Percentiles rank a stretch among this genome's conserved stretches.
Evolutionary conservation across 108 stramenopile genomes (phyloP).

Genomic region (Stephanodiscus minutulus): DNA sequence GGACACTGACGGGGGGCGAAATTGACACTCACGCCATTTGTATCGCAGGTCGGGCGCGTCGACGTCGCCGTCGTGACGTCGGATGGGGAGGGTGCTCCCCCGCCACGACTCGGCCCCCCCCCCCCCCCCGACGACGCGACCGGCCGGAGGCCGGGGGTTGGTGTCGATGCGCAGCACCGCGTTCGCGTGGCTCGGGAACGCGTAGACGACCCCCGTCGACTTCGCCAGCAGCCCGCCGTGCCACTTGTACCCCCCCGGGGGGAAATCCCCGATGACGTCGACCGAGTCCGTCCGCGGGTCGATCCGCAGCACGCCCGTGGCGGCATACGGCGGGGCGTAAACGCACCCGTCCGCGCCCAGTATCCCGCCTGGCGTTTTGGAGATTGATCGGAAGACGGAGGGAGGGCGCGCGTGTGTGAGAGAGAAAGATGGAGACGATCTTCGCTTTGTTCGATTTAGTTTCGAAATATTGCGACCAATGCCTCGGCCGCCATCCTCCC

Average conservation of each 20-base stretch:
- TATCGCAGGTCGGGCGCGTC: constrained; percentile 32
- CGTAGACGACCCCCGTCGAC: constrained; percentile 43
- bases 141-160: constrained; percentile 14
- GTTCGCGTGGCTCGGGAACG: constrained; percentile 44
- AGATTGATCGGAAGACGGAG: neutral
- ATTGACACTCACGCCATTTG: constrained; percentile 42
- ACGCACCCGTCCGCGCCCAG: constrained; percentile 50
- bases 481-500: too few species aligned
- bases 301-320: constrained; percentile 43
- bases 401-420: neutral
- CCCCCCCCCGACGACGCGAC: neutral
- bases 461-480: too few species aligned
- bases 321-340: constrained; percentile 41
- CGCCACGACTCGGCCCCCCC: constrained; percentile 30
- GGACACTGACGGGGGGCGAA: neutral
- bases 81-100: constrained; percentile 41
- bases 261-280: constrained; percentile 35
- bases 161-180: constrained; percentile 51
- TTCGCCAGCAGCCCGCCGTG: constrained; percentile 55
- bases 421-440: neutral
- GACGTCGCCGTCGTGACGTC: constrained; percentile 29
- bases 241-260: constrained; percentile 39
- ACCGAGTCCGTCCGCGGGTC: constrained; percentile 37
- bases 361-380: constrained; percentile 20
- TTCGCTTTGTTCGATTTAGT: too few species aligned